Evolutionary conservation across 2,329 filamentous ascomycete genomes (phyloP).

Genomic region (Colletotrichum sp.): DNA sequence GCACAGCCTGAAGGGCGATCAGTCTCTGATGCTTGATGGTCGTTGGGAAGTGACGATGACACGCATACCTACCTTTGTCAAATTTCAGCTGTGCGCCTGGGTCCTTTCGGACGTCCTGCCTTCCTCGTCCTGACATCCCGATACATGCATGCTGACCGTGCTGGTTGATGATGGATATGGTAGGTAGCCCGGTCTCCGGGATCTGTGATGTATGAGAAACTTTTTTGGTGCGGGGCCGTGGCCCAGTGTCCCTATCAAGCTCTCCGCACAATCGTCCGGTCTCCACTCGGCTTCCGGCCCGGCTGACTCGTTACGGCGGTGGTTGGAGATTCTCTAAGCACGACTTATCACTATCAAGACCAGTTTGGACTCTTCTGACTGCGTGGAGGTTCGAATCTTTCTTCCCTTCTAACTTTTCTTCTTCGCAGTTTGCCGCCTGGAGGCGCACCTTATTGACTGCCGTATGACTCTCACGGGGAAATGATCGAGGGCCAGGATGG

Average conservation of each 20-base stretch:
- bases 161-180: neutral
- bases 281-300: neutral
- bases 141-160: neutral
- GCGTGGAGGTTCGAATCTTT: neutral
- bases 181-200: neutral
- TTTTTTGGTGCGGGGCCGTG: neutral
- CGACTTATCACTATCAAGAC: neutral
- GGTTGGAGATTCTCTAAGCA: neutral
- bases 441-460: no score
- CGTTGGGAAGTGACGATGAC: neutral
- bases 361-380: neutral
- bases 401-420: no score
- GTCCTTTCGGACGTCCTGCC: neutral
- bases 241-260: neutral
- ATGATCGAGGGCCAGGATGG: no score
- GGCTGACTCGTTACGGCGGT: neutral
- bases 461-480: no score
- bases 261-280: neutral
- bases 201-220: neutral
- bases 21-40: neutral
- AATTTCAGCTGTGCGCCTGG: neutral
- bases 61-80: neutral
- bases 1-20: constrained; percentile 24
- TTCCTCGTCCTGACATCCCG: neutral
- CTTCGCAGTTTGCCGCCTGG: no score